Conservation (phyloP, 768 basidiomycete genomes). For the Phlegmacium glaucopus region DNA sequence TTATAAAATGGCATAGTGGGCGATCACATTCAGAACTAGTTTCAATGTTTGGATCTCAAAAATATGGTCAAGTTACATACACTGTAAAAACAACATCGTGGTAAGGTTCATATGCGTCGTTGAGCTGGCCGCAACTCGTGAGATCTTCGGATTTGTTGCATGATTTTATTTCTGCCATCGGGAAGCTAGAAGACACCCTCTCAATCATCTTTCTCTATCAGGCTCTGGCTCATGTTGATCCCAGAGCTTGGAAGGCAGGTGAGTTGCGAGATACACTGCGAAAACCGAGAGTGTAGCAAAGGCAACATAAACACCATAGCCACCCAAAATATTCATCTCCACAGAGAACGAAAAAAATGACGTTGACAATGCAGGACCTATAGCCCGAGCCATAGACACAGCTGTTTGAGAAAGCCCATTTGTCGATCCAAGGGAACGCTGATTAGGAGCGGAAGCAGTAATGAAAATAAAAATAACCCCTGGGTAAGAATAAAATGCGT, state of each 20-base stretch:
- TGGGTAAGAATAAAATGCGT: constrained; percentile 13
- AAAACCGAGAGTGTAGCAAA: constrained; percentile 29
- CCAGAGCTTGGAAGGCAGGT: constrained; percentile 37
- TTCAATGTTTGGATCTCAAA: too few species aligned
- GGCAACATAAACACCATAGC: constrained; percentile 42
- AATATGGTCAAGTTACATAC: too few species aligned
- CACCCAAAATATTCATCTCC: constrained; percentile 41
- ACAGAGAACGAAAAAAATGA: constrained; percentile 53
- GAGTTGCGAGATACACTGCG: constrained; percentile 27
- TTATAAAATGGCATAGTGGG: too few species aligned
- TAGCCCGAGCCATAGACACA: constrained; percentile 41
- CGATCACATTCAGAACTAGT: too few species aligned
- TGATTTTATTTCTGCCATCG: neutral
- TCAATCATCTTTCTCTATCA: neutral
- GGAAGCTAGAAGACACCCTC: neutral
- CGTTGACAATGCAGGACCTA: constrained; percentile 46
- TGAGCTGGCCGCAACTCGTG: too few species aligned
- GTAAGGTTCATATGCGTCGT: too few species aligned
- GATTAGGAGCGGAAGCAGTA: constrained; percentile 47
- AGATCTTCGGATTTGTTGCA: too few species aligned
- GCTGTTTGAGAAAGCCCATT: constrained; percentile 48
- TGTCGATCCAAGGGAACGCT: constrained; percentile 45
- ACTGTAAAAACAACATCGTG: too few species aligned
- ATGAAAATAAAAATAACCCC: constrained; percentile 50
- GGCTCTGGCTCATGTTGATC: constrained; percentile 5